Base-by-base conservation (phyloP, 2,329 filamentous ascomycete species). In the Xylaria sp. region DNA sequence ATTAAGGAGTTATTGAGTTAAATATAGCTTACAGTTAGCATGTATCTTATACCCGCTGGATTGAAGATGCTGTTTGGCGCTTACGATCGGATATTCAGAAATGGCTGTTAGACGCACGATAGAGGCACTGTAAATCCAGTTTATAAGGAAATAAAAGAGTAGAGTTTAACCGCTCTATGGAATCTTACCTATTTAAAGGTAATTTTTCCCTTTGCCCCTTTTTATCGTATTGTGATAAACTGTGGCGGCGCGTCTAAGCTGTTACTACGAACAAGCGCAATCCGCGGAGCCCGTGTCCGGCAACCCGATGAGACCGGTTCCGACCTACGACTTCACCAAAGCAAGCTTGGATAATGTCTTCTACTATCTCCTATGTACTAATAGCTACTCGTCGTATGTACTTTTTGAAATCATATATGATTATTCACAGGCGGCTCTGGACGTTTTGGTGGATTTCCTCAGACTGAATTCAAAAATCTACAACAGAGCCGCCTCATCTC, bases 1-100 rank as follows among this genome's bases (percentile, higher is more conserved):
- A 94, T 98, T 71, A 95, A 91, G 79, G 92, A 97, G 79, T 82
- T 99, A 72, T 85, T 99, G 54, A 93, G 91, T 74, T 88, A 78
- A 58, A 65, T 57, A 27, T 49, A 44, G 13, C 20, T 47, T 39
- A n/a, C 15, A 25, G 13, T 6, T n/a, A 22, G 15, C 42, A 47
- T 42, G 29, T 36, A 42, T 38, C n/a, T 31, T 27, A 22, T 45
- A 36, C 57, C 27, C 42, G 22, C 33, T n/a, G 15, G 25, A 6
- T 17, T 56, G 11, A 36, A 61, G 38, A 39, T 58, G 22, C 47
- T 31, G 47, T 44, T 50, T 45, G n/a, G 47, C 27, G 38, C 22
- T 58, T 58, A 7, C 17, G 11, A 45, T 38, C 11, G 39, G 13
- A 47, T 17, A 36, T 42, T 27, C 3, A 49, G 22, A 47, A 31